A percentile compares a stretch with the other conserved stretches of the same genome.
Conservation (phyloP, 2,329 filamentous ascomycete genomes). For the Blastomyces parvus region DNA sequence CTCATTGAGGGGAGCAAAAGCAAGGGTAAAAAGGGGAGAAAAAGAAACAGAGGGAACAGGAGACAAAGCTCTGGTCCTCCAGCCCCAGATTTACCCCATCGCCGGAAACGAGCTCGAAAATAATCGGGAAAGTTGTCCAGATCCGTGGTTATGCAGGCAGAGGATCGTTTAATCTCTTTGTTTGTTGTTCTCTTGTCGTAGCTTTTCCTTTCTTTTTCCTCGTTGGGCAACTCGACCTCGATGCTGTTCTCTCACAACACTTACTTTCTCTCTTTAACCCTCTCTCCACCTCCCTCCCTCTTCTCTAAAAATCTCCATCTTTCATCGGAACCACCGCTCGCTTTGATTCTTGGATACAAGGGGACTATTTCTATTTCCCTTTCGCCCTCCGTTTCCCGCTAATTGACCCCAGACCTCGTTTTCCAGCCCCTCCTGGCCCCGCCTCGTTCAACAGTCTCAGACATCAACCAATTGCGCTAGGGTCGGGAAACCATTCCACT, state of each 20-base stretch:
- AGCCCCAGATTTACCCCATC: too few species aligned
- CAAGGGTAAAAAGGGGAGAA: neutral
- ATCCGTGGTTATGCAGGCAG: too few species aligned
- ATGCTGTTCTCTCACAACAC: neutral
- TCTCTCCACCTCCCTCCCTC: neutral
- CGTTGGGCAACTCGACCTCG: neutral
- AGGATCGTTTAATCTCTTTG: neutral
- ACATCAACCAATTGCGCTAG: neutral
- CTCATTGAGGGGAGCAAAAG: neutral
- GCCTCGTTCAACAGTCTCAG: neutral
- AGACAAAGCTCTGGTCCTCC: neutral
- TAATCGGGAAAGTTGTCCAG: too few species aligned
- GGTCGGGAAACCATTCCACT: neutral
- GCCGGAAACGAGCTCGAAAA: too few species aligned
- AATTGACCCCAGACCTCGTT: neutral
- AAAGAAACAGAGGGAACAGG: neutral
- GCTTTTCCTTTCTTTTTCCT: neutral
- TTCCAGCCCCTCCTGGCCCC: constrained; percentile 6
- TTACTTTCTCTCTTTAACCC: neutral
- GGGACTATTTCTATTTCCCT: neutral
- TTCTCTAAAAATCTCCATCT: neutral
- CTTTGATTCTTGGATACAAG: neutral
- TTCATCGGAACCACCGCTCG: neutral
- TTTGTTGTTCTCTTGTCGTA: neutral
- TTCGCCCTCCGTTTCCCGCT: neutral